Conservation (phyloP, 148 eudicot species). For the Rhododendron henanense region DNA sequence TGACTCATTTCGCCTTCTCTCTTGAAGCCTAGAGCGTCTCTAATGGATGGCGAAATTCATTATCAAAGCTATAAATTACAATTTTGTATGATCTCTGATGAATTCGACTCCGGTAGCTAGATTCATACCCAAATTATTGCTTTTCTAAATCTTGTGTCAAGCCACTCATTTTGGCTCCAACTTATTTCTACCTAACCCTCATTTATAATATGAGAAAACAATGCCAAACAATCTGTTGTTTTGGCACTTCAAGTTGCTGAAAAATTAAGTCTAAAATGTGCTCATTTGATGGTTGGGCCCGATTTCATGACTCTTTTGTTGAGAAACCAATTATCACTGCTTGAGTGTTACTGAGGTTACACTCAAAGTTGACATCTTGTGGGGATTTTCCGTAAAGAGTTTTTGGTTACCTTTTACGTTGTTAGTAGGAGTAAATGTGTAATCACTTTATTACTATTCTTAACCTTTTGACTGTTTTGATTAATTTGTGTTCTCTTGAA, state of each 20-base stretch:
- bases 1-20: neutral
- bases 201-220: neutral
- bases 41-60: too few relatives aligned
- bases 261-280: neutral
- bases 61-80: too few relatives aligned
- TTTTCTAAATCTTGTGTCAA: neutral
- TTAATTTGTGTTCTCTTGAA: too few relatives aligned
- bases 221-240: neutral
- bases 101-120: neutral
- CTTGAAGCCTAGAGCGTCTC: neutral
- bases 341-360: neutral
- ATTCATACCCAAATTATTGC: neutral
- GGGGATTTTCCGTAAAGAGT: neutral
- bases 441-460: too few relatives aligned
- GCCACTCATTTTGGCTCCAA: neutral
- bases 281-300: neutral
- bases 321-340: neutral
- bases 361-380: neutral
- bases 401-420: neutral
- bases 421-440: too few relatives aligned
- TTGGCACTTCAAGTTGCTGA: neutral
- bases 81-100: too few relatives aligned
- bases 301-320: neutral
- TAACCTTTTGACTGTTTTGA: too few relatives aligned
- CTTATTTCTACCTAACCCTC: neutral